Percentiles rank a stretch among this genome's conserved stretches.
These are phyloP conservation scores for Suillus bovinus DNA, from an alignment of 768 basidiomycete genomes.

Conservation along the genomic window DNA sequence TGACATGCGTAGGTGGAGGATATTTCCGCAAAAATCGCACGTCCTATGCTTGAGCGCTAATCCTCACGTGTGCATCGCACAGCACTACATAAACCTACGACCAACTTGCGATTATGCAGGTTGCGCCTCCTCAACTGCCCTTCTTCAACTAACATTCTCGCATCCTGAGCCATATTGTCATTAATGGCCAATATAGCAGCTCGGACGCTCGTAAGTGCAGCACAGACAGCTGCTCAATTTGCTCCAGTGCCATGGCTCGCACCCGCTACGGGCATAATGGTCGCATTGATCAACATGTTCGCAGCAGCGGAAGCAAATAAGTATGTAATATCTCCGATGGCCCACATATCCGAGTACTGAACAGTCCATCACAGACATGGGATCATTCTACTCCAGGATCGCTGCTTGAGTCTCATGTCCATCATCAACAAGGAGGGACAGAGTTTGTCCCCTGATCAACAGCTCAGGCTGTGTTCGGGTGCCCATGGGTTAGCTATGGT, in stretches of 20 bases:
- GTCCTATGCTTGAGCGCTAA: background rate
- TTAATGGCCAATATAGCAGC: conserved; percentile 16
- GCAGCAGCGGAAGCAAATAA: conserved; percentile 49
- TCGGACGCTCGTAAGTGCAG: conserved; percentile 22
- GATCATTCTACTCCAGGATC: conserved; percentile 45
- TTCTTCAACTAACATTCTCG: background rate
- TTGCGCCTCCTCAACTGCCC: background rate
- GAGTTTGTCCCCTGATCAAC: conserved; percentile 27
- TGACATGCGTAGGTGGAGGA: background rate
- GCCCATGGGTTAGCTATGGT: conserved; percentile 35
- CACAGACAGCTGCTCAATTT: conserved; percentile 48
- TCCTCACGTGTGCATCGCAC: background rate
- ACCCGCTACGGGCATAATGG: conserved; percentile 42
- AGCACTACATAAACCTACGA: background rate
- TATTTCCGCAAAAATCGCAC: background rate
- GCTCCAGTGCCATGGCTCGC: conserved; percentile 49
- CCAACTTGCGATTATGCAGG: background rate
- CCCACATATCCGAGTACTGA: background rate
- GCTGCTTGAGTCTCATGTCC: conserved; percentile 44
- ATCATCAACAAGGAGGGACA: conserved; percentile 38
- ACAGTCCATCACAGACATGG: conserved; percentile 35
- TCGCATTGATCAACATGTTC: conserved; percentile 46
- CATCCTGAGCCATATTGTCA: conserved; percentile 9
- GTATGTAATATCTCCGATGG: conserved; percentile 27
- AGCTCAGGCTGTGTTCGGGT: conserved; percentile 33